Percentiles rank a stretch among this genome's conserved stretches.
Conservation (phyloP, 1,139 yeast species). For the Candida buenavistaensis region DNA sequence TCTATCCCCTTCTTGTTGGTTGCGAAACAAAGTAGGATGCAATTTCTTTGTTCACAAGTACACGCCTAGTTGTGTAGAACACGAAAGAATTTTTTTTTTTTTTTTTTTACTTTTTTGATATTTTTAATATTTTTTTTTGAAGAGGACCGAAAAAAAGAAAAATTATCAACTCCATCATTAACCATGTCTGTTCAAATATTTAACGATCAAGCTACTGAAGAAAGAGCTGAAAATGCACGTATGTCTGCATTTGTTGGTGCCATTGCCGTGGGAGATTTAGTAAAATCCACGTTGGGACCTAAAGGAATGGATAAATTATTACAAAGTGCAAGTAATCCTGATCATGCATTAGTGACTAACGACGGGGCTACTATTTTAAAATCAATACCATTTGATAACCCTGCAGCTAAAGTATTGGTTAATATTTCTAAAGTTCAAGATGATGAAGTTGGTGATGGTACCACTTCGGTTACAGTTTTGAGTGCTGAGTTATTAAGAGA, state of each 20-base stretch:
- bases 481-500: constrained; percentile 91
- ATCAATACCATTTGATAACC: constrained; percentile 93
- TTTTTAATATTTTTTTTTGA: too few relatives aligned
- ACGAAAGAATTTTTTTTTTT: too few relatives aligned
- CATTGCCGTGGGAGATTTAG: constrained; percentile 96
- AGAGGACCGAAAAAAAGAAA: too few relatives aligned
- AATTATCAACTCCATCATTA: background rate
- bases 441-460: constrained; percentile 98
- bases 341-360: constrained; percentile 78
- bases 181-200: constrained; percentile 81
- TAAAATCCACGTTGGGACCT: constrained; percentile 94
- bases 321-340: constrained; percentile 80
- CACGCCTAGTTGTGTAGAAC: constrained; percentile 3
- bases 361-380: constrained; percentile 98
- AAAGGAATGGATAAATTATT: constrained; percentile 97
- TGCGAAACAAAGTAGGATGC: background rate
- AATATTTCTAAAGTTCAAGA: constrained; percentile 97
- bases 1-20: too few relatives aligned
- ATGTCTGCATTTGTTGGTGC: constrained; percentile 97
- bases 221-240: constrained; percentile 97
- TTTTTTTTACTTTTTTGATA: too few relatives aligned
- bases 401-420: constrained; percentile 96
- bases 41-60: background rate
- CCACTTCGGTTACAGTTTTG: constrained; percentile 95
- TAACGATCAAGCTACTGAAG: constrained; percentile 97